Conservation (phyloP, 352 stramenopile genomes). For the Globisporangium yorkense region DNA sequence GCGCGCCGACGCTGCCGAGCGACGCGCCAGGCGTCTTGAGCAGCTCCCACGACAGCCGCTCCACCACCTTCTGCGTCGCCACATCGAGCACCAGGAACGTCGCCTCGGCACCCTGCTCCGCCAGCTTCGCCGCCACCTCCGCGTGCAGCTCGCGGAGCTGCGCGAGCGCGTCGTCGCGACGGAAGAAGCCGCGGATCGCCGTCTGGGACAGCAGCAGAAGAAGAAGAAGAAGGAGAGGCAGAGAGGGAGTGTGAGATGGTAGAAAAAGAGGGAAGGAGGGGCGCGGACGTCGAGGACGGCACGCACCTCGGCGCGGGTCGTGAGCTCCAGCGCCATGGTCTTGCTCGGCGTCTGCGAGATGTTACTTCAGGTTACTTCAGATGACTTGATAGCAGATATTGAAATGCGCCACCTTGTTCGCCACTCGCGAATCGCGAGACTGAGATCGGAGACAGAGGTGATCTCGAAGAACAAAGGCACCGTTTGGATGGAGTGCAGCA, state of each 20-base stretch:
- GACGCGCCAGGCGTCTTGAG: constrained; percentile 54
- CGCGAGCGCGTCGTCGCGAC: constrained; percentile 38
- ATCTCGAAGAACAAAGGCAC: no score
- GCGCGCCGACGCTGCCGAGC: constrained; percentile 48
- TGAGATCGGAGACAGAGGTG: no score
- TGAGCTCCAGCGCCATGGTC: constrained; percentile 58
- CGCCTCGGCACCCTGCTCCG: constrained; percentile 30
- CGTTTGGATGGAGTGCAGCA: no score
- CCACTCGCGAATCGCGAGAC: no score
- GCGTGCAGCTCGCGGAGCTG: constrained; percentile 43
- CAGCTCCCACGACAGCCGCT: constrained; percentile 72
- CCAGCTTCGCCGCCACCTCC: constrained; percentile 23
- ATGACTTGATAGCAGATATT: no score
- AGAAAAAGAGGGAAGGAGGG: constrained; percentile 5
- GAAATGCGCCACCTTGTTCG: no score
- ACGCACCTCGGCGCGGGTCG: constrained; percentile 50
- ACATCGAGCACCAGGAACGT: constrained; percentile 67
- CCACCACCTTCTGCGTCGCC: constrained; percentile 76
- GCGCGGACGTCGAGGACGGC: neutral
- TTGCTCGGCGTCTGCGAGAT: no score
- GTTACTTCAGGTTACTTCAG: no score
- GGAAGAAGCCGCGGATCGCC: constrained; percentile 58
- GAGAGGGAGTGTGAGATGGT: neutral
- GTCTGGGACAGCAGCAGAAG: constrained; percentile 15
- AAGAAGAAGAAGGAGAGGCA: no score